phyloP scores from a whole-genome alignment of 148 eudicot species.

The Fagopyrum esculentum region DNA sequence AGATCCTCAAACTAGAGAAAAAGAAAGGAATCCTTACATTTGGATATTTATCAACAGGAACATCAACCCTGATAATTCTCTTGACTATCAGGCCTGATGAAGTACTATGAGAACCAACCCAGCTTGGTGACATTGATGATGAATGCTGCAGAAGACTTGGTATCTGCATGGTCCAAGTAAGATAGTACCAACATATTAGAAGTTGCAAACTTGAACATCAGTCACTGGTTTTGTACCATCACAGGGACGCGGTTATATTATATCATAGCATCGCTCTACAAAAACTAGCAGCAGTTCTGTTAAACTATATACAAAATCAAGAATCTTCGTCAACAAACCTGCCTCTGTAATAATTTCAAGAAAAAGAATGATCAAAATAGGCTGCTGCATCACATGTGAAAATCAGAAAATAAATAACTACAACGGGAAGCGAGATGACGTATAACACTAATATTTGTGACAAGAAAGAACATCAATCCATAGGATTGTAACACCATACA shows the following conservation, averaged over 20 bases:
- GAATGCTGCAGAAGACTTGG: conserved; percentile 70
- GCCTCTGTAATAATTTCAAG: not conserved
- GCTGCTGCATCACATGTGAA: not conserved
- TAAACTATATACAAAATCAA: not conserved
- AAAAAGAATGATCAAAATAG: not conserved
- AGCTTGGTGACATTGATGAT: conserved; percentile 52
- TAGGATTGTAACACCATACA: not conserved
- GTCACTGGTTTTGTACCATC: not conserved
- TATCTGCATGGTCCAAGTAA: conserved; percentile 37
- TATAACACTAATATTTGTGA: not conserved
- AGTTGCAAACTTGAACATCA: not conserved
- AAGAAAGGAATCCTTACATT: conserved; percentile 50
- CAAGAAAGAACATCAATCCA: not conserved
- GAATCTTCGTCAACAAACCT: not conserved
- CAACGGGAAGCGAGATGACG: not conserved
- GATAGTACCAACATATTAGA: not conserved
- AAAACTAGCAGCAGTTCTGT: not conserved
- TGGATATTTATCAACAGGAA: conserved; percentile 86
- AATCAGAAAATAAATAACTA: not conserved
- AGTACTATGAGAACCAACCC: conserved; percentile 73
- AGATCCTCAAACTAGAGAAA: conserved; percentile 10
- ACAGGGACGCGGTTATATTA: not conserved
- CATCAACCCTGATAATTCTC: conserved; percentile 88
- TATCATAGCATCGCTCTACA: not conserved
- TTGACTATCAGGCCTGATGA: conserved; percentile 92